Evolutionary conservation across 495 filamentous ascomycete species (phyloP).

Genomic region (Lentithecium fluviatile): DNA sequence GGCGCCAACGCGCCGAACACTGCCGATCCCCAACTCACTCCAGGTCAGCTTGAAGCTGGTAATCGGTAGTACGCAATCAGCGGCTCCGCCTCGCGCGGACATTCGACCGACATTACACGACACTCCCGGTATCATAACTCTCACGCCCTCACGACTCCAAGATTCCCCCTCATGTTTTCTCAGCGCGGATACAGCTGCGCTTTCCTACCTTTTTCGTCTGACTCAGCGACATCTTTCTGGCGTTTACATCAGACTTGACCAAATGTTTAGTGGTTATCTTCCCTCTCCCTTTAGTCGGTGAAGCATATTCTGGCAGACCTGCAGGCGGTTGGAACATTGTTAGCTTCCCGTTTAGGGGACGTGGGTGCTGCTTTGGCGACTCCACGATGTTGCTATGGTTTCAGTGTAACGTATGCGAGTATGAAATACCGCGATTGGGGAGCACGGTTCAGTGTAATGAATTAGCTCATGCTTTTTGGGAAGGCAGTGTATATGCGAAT

Average conservation of each 20-base stretch:
- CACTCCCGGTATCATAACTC: background rate
- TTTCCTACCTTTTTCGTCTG: background rate
- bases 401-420: too few relatives aligned
- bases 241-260: background rate
- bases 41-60: slow-evolving; percentile 36
- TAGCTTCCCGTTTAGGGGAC: too few relatives aligned
- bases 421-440: too few relatives aligned
- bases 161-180: background rate
- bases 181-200: slow-evolving; percentile 4
- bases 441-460: too few relatives aligned
- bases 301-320: too few relatives aligned
- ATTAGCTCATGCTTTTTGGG: too few relatives aligned
- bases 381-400: too few relatives aligned
- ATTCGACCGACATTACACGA: background rate
- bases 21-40: slow-evolving; percentile 17
- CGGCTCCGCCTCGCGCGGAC: background rate
- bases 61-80: slow-evolving; percentile 18
- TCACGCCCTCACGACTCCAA: slow-evolving; percentile 8
- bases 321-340: too few relatives aligned
- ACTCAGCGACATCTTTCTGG: background rate
- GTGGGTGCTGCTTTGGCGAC: too few relatives aligned
- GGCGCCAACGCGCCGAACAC: slow-evolving; percentile 5
- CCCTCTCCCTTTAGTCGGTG: too few relatives aligned
- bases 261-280: too few relatives aligned
- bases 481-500: too few relatives aligned